Percentiles rank a stretch among this genome's conserved stretches.
Conservation (phyloP, 768 basidiomycete species). For the Hericium alpestre region DNA sequence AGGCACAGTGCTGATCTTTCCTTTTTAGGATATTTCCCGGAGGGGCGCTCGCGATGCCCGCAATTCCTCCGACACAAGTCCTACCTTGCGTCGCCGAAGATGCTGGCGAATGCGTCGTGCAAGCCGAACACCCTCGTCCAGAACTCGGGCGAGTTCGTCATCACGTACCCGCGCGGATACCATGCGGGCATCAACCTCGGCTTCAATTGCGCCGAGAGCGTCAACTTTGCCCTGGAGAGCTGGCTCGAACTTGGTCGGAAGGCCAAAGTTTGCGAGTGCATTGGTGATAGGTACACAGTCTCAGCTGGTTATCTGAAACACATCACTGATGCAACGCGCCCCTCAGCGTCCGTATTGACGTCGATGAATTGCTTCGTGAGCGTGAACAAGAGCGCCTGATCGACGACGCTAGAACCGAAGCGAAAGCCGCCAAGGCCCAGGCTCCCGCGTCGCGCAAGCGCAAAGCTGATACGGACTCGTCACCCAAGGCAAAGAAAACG, state of each 20-base stretch:
- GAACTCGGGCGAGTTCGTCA: constrained; percentile 89
- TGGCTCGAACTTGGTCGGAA: constrained; percentile 84
- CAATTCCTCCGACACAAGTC: constrained; percentile 97
- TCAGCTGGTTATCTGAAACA: not conserved
- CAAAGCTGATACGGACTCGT: constrained; percentile 28
- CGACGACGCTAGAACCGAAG: constrained; percentile 5
- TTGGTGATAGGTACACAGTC: constrained; percentile 51
- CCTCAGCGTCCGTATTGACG: constrained; percentile 81
- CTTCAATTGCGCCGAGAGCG: constrained; percentile 93
- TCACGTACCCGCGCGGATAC: constrained; percentile 91
- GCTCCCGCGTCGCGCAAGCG: constrained; percentile 24
- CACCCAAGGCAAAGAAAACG: constrained; percentile 39
- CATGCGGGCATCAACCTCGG: constrained; percentile 96
- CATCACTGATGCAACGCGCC: constrained; percentile 1
- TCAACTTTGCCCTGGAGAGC: constrained; percentile 91
- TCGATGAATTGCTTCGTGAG: constrained; percentile 72
- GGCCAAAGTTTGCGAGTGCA: constrained; percentile 67
- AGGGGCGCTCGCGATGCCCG: constrained; percentile 72
- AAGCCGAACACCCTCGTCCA: constrained; percentile 84
- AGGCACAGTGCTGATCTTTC: not conserved
- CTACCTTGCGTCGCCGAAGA: constrained; percentile 81
- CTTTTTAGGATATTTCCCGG: constrained; percentile 72
- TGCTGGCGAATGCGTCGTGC: constrained; percentile 70
- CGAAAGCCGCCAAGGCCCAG: constrained; percentile 7
- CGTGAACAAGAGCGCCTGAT: constrained; percentile 39